Percentiles rank a stretch among this genome's conserved stretches.
These are phyloP conservation scores for Sporobolomyces pararoseus DNA, from an alignment of 768 basidiomycete genomes.

Conservation along the genomic window DNA sequence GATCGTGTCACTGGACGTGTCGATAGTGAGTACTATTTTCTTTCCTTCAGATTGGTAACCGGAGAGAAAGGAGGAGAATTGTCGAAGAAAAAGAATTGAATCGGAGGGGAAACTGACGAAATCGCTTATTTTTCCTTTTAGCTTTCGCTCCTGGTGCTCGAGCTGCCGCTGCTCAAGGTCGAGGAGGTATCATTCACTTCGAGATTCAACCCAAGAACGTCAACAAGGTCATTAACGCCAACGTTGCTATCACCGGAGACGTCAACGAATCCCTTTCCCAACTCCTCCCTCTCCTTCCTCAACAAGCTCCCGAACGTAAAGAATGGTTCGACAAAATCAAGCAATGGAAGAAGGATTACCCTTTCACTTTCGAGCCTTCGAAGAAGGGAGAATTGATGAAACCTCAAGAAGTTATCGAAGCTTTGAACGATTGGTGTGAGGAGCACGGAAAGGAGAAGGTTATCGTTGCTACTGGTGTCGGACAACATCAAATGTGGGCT, in stretches of 20 bases:
- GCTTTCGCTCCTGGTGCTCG: constrained; percentile 82
- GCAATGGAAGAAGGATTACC: constrained; percentile 78
- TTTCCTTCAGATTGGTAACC: too few relatives aligned
- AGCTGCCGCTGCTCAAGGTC: constrained; percentile 75
- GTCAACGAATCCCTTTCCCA: constrained; percentile 75
- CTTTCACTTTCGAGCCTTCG: constrained; percentile 78
- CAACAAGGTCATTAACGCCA: constrained; percentile 96
- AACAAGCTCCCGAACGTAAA: constrained; percentile 56
- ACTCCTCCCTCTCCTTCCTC: constrained; percentile 64
- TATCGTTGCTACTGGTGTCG: constrained; percentile 87
- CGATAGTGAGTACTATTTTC: constrained; percentile 47
- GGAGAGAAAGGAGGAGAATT: too few relatives aligned
- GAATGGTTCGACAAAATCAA: constrained; percentile 82
- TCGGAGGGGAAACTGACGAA: too few relatives aligned
- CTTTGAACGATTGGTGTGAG: constrained; percentile 77
- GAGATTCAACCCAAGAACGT: constrained; percentile 98
- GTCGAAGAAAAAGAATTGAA: too few relatives aligned
- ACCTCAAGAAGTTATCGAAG: constrained; percentile 94
- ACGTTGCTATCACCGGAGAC: constrained; percentile 89
- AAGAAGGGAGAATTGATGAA: constrained; percentile 69
- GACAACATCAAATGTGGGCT: constrained; percentile 99
- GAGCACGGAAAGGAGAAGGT: constrained; percentile 71
- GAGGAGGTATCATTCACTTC: constrained; percentile 97
- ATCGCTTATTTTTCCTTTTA: background rate
- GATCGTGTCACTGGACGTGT: constrained; percentile 95